phyloP scores from a whole-genome alignment of 2,329 filamentous ascomycete genomes.

The Curvularia sp. region DNA sequence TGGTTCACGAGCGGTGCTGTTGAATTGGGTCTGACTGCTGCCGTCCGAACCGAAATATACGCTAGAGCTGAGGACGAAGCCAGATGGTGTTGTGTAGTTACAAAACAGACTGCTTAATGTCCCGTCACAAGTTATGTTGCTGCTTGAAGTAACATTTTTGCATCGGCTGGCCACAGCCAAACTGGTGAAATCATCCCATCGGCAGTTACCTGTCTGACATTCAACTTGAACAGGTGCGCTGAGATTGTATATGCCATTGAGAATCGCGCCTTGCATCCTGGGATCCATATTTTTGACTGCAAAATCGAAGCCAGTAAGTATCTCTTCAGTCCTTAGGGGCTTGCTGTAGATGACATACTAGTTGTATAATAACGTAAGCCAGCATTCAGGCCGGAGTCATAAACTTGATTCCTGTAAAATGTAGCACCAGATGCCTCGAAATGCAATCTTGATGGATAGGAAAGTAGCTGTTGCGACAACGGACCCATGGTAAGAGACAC shows the following conservation, averaged over 20 bases:
- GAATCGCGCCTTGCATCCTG: conserved; percentile 10
- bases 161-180: conserved; percentile 6
- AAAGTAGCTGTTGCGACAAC: conserved; percentile 8
- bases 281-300: neutral
- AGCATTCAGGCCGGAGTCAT: neutral
- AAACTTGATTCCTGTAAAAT: neutral
- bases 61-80: neutral
- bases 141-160: neutral
- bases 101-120: neutral
- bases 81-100: neutral
- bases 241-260: conserved; percentile 10
- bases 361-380: neutral
- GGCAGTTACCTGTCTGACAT: conserved; percentile 9
- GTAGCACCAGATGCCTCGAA: neutral
- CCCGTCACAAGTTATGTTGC: neutral
- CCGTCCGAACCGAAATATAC: neutral
- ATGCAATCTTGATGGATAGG: neutral
- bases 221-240: conserved; percentile 3
- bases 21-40: neutral
- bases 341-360: neutral
- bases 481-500: conserved; percentile 11
- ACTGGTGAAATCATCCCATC: conserved; percentile 6
- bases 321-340: neutral
- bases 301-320: neutral
- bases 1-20: conserved; percentile 1